Percentiles rank a stretch among this genome's conserved stretches.
These are phyloP conservation scores for Mycena metata DNA, from an alignment of 768 basidiomycete species.

Conservation along the genomic window DNA sequence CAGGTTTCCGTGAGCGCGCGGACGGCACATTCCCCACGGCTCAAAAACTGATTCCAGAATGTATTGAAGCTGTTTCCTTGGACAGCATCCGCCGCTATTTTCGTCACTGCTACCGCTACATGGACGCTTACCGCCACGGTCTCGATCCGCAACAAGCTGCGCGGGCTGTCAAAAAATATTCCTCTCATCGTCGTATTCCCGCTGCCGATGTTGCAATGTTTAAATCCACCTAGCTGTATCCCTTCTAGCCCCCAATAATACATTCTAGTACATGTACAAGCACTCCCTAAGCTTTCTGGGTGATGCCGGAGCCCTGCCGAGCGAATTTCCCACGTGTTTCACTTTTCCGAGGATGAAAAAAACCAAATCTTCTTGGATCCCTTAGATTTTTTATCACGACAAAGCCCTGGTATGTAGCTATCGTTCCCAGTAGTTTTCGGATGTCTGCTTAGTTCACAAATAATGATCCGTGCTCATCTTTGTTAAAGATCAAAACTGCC, in stretches of 20 bases:
- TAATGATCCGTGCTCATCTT: slow-evolving; percentile 28
- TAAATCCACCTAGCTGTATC: no score
- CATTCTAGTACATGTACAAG: no score
- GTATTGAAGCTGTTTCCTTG: slow-evolving; percentile 35
- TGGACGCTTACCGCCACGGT: slow-evolving; percentile 41
- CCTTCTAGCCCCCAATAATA: no score
- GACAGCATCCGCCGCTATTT: slow-evolving; percentile 40
- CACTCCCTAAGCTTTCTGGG: no score
- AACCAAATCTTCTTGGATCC: slow-evolving; percentile 17
- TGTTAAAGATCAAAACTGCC: slow-evolving; percentile 20
- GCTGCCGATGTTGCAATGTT: slow-evolving; percentile 28
- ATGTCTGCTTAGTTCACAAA: neutral
- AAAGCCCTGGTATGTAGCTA: slow-evolving; percentile 15
- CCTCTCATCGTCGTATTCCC: slow-evolving; percentile 43
- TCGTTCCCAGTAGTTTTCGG: slow-evolving; percentile 9
- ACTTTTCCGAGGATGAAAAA: slow-evolving; percentile 17
- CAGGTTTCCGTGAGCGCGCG: slow-evolving; percentile 40
- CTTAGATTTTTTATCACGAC: slow-evolving; percentile 24
- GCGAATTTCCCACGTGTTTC: slow-evolving; percentile 32
- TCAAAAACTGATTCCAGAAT: slow-evolving; percentile 42
- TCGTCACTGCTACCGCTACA: slow-evolving; percentile 40
- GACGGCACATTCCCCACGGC: slow-evolving; percentile 44
- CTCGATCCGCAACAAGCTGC: slow-evolving; percentile 44
- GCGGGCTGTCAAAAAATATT: slow-evolving; percentile 45
- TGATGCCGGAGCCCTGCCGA: no score